phyloP scores from a whole-genome alignment of 768 basidiomycete genomes.

The Megacollybia marginata region DNA sequence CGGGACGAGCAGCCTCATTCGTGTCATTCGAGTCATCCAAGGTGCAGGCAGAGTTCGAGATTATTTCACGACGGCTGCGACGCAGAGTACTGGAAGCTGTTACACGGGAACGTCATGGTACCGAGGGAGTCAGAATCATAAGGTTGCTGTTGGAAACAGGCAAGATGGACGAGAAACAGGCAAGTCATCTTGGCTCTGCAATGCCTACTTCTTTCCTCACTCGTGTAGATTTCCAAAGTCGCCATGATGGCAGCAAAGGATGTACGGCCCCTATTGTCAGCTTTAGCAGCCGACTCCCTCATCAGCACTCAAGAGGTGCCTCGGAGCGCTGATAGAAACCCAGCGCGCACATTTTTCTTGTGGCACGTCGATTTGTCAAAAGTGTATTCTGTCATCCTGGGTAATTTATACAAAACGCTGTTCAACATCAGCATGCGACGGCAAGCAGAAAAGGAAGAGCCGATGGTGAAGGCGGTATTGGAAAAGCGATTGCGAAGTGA shows the following conservation, averaged over 20 bases:
- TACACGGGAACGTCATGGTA: slow-evolving; percentile 76
- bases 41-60: slow-evolving; percentile 75
- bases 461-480: slow-evolving; percentile 62
- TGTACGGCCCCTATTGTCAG: slow-evolving; percentile 71
- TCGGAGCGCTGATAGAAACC: slow-evolving; percentile 83
- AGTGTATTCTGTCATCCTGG: slow-evolving; percentile 71
- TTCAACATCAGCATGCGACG: slow-evolving; percentile 77
- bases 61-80: slow-evolving; percentile 59
- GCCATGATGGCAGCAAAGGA: slow-evolving; percentile 91
- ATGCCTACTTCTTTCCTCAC: background rate
- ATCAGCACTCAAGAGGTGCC: slow-evolving; percentile 93
- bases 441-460: slow-evolving; percentile 64
- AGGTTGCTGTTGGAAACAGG: slow-evolving; percentile 72
- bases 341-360: slow-evolving; percentile 82
- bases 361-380: slow-evolving; percentile 90
- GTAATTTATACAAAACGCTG: slow-evolving; percentile 81
- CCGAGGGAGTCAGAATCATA: slow-evolving; percentile 76
- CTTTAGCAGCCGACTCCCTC: slow-evolving; percentile 72
- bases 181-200: slow-evolving; percentile 22
- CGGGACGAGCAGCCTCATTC: slow-evolving; percentile 64
- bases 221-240: slow-evolving; percentile 73
- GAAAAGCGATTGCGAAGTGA: slow-evolving; percentile 78
- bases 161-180: slow-evolving; percentile 94
- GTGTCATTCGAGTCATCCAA: slow-evolving; percentile 64
- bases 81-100: slow-evolving; percentile 69